These are phyloP conservation scores for Phytophthora multivora DNA, from an alignment of 352 stramenopile genomes.

Conservation along the genomic window DNA sequence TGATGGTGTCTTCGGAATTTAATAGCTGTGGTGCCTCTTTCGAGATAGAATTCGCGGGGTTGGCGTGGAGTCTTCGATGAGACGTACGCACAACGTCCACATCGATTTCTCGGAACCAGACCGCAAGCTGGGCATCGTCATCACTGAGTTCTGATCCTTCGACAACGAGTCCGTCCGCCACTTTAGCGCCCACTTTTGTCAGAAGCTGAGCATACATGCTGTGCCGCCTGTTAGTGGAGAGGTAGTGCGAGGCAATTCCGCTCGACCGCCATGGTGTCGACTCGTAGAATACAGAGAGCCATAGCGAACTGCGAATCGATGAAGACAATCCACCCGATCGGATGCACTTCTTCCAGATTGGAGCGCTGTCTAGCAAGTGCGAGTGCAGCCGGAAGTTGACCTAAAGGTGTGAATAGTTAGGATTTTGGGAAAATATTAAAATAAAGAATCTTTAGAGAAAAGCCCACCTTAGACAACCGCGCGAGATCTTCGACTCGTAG, in stretches of 20 bases:
- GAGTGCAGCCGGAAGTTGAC: conserved; percentile 45
- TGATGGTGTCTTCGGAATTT: conserved; percentile 18
- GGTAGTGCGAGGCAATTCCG: conserved; percentile 42
- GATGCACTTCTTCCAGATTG: conserved; percentile 80
- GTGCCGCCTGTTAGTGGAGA: conserved; percentile 46
- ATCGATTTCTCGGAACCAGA: conserved; percentile 84
- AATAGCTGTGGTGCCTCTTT: not conserved
- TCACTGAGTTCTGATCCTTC: conserved; percentile 33
- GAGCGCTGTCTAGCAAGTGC: conserved; percentile 47
- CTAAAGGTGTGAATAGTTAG: conserved; percentile 15
- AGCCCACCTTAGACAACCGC: conserved; percentile 38
- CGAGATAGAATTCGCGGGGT: not conserved
- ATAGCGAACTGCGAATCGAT: conserved; percentile 59
- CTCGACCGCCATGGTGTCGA: conserved; percentile 52
- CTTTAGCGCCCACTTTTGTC: conserved; percentile 51
- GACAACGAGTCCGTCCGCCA: conserved; percentile 27
- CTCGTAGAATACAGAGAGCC: conserved; percentile 72
- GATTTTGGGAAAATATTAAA: too few species aligned
- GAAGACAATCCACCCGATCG: conserved; percentile 52
- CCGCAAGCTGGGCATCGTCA: conserved; percentile 57
- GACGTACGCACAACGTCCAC: conserved; percentile 81
- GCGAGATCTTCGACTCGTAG: conserved; percentile 55
- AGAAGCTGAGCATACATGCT: conserved; percentile 77
- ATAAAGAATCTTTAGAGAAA: not conserved
- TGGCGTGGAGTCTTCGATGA: conserved; percentile 57